Base-by-base conservation (phyloP, 352 stramenopile species). In the Plasmopara halstedii region DNA sequence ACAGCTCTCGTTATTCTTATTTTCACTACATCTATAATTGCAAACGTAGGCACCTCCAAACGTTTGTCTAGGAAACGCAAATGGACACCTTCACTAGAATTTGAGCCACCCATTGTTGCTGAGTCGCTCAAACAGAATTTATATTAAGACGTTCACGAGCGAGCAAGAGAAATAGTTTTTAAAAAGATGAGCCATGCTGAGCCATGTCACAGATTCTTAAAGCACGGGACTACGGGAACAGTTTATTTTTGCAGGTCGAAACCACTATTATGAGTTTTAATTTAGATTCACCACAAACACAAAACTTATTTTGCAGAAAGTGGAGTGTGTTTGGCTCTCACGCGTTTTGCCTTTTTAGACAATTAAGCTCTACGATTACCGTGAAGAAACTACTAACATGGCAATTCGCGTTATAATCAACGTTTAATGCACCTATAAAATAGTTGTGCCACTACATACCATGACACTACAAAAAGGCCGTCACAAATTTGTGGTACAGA, bases 21-120 rank as follows among this genome's bases (percentile, higher is more conserved):
- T 29, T 29, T 4, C 25, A 29, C 25, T 4, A 5, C 1, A 29
- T 11, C 3, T 29, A 11, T 29, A 4, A 29, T 2, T 4, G 25
- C 1, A 29, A 4, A 29, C 25, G 25, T 29, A n/a, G n/a, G 6
- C 51, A 88, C 76, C 58, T 78, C 45, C 15, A 72, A 73, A 19
- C 74, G 85, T 37, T 63, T 67, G n/a, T 65, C 67, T 15, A 86
- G 62, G 41, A 82, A 85, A 15, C 63, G 66, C 13, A 72, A 62
- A 21, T 57, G 52, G 15, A 41, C 38, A 10, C 50, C 62, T 48
- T 61, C 58, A 18, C 38, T 73, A 6, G 71, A 86, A 21, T 49
- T 37, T 3, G 51, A 46, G 36, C 83, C 83, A 2, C 73, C 72
- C 77, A 88, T 88, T 27, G 3, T 46, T 15, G 5, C 17, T 51